phyloP scores from a whole-genome alignment of 176 grass and related monocot genomes.

The Cymbopogon citratus region DNA sequence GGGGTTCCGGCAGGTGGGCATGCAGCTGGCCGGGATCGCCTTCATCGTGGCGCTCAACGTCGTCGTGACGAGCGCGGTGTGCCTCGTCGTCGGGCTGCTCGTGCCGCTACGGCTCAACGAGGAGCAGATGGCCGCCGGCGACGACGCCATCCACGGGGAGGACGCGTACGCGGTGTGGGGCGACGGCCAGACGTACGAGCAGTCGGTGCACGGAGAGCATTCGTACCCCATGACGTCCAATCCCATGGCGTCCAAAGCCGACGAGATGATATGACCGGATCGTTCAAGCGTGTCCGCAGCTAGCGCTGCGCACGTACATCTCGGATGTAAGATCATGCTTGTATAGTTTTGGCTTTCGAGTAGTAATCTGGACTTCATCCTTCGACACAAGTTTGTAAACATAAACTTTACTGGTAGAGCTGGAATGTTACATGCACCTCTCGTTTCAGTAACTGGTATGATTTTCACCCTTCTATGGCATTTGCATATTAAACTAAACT shows the following conservation, averaged over 20 bases:
- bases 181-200: slow-evolving; percentile 75
- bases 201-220: slow-evolving; percentile 55
- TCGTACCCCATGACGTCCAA: slow-evolving; percentile 21
- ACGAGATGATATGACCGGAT: slow-evolving; percentile 26
- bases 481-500: too few species aligned
- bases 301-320: too few species aligned
- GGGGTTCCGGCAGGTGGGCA: slow-evolving; percentile 49
- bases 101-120: slow-evolving; percentile 61
- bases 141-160: slow-evolving; percentile 69
- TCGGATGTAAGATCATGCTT: background rate
- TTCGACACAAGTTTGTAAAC: too few species aligned
- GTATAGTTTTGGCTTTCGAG: background rate
- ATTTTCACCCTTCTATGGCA: too few species aligned
- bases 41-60: slow-evolving; percentile 55
- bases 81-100: slow-evolving; percentile 29
- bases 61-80: slow-evolving; percentile 42
- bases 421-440: too few species aligned
- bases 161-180: slow-evolving; percentile 86
- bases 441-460: too few species aligned
- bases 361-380: too few species aligned
- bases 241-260: slow-evolving; percentile 29
- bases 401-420: too few species aligned
- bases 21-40: slow-evolving; percentile 58
- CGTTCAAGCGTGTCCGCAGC: background rate
- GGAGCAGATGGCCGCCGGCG: slow-evolving; percentile 49